Evolutionary conservation across 768 basidiomycete genomes (phyloP).

Genomic region (Mycena pura): DNA sequence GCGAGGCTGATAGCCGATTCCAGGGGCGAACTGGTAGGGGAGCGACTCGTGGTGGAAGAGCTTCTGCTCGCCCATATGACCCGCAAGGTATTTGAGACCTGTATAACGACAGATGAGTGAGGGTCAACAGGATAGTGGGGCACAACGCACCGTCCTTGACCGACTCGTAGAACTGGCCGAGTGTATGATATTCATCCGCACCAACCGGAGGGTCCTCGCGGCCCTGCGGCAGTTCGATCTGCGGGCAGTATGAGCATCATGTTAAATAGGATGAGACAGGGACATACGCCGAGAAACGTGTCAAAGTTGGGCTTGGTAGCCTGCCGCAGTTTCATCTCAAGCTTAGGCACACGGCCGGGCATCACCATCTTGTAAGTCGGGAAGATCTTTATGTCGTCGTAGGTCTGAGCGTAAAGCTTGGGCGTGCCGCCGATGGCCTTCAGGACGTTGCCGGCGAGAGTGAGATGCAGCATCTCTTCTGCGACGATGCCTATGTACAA

Average conservation of each 20-base stretch:
- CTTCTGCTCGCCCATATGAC: not conserved
- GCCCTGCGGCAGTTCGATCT: slow-evolving; percentile 20
- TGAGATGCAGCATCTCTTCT: slow-evolving; percentile 38
- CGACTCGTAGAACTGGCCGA: slow-evolving; percentile 24
- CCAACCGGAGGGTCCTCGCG: slow-evolving; percentile 7
- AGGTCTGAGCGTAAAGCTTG: slow-evolving; percentile 23
- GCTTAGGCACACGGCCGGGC: not conserved
- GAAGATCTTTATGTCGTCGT: slow-evolving; percentile 3
- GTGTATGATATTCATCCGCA: slow-evolving; percentile 18
- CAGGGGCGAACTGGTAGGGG: not conserved
- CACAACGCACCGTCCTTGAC: slow-evolving; percentile 6
- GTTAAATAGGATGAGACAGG: not conserved
- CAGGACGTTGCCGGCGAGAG: slow-evolving; percentile 33
- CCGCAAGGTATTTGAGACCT: not conserved
- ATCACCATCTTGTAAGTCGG: slow-evolving; percentile 2
- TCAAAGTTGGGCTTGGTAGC: not conserved
- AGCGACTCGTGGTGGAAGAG: not conserved
- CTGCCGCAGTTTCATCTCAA: not conserved
- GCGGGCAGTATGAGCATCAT: not conserved
- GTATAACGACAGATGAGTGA: not conserved
- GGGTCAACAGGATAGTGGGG: not conserved
- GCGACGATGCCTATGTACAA: slow-evolving; percentile 28
- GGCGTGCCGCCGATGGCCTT: slow-evolving; percentile 30
- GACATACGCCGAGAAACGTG: slow-evolving; percentile 7
- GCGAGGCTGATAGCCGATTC: not conserved